Evolutionary conservation across 129 eudicot species (phyloP), one percentile per base, ranked within the genome.

Genomic region (Chrysanthemum makinoi): DNA sequence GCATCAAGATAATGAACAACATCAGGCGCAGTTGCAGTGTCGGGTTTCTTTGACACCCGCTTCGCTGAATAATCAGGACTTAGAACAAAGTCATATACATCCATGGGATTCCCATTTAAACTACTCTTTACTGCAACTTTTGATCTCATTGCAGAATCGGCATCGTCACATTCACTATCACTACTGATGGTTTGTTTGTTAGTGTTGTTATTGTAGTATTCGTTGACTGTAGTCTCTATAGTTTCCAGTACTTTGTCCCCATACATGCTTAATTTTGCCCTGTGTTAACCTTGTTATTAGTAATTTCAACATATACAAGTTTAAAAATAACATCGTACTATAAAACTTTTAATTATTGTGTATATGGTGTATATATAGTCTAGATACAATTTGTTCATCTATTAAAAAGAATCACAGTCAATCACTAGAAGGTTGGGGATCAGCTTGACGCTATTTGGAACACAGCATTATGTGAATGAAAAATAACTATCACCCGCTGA

Each of bases 181-280:
- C 73, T 52, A 10, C 18, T 74, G 83, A 79, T 77, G 75, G 68
- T 79, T 46, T 65, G 79, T 62, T 84, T 83, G 28, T 72, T 77
- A 39, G 58, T 54, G 30, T 24, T 56, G 30, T 26, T 43, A 69
- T 77, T 64, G 80, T 82, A 65, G 77, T 84, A 59, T n/a, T 63
- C 95, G 47, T 76, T 78, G 72, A 92, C 79, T 54, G 83, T 77
- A 15, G 80, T 82, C 77, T 87, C 88, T 17, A 92, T 85, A 1
- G 96, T 89, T 69, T 85, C 91, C 82, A 92, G 68, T 55, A 92
- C 74, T 26, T 75, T 81, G 64, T 92, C 96, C 49, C 98, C 98
- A 61, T 85, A 89, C 73, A 80, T 89, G 80, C 49, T 78, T 20
- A 83, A 26, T 70, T 85, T 92, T 49, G 50, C 94, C 76, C 98